Evolutionary conservation across 2,329 filamentous ascomycete species (phyloP), one percentile per base, ranked within the genome.

Genomic region (Aspergillus candidus): DNA sequence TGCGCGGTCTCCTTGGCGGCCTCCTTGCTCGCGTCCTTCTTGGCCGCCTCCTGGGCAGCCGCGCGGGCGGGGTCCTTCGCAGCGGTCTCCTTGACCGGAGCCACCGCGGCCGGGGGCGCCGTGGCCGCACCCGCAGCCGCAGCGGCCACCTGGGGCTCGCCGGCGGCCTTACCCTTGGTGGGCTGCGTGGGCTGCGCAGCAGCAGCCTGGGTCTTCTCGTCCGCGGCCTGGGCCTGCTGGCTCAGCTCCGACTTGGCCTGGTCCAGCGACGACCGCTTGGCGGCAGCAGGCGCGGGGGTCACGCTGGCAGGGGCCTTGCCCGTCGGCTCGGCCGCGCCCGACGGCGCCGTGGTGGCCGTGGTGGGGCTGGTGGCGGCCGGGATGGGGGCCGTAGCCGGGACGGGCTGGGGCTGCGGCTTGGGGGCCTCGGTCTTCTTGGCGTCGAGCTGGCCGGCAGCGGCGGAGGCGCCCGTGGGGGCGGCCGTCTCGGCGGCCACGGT

Each of bases 291-390:
- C 10, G 36, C 50, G 10, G 41, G 32, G 35, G 41, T 44, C 30
- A 47, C 43, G 14, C 35, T 35, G 11, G 32, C 14, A 11, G 38
- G 38, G 6, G 31, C 35, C 18, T 32, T 29, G n/a, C 46, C 38
- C 4, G 40, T 46, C 4, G 45, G 38, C 22, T 27, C 22, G 11
- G 49, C 32, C 4, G 49, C 44, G 11, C 44, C 41, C 38, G 54
- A 54, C 36, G 59, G 51, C 17, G 47, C 37, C 48, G 53, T 55
- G 44, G 50, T 50, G 36, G 51, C 47, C 30, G 47, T 50, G 35
- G 53, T 41, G 11, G 54, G 49, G 6, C 57, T 51, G 29, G 46
- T 41, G 4, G 49, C 56, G 7, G 50, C 55, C n/a, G 53, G 54
- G 46, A 4, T 51, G 51, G 13, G 36, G 41, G 15, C 54, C 52